Evolutionary conservation across 2,329 filamentous ascomycete genomes (phyloP), one percentile per base, ranked within the genome.

Genomic region (Neofusicoccum cordaticola): DNA sequence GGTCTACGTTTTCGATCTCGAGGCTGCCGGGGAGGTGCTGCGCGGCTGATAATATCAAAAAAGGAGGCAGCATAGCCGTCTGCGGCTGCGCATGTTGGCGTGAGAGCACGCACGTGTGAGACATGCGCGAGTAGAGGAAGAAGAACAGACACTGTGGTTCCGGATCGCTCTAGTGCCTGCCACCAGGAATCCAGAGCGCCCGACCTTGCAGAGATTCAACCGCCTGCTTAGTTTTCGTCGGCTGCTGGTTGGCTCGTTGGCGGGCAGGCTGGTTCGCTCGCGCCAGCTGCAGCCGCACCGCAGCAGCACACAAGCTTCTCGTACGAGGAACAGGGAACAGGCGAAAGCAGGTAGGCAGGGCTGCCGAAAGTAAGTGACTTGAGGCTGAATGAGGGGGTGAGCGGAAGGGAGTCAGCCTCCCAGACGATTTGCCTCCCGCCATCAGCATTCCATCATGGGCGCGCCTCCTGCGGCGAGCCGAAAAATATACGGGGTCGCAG

Each of bases 401-500:
- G 42, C 52, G 37, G 15, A 27, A 56, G 5, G 15, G n/a, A 15
- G 22, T 52, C 48, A 35, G 48, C 48, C 31, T 34, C 51, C 51
- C 22, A n/a, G 22, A 42, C 15, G 2, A 15, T 19, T 17, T 22
- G 39, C 53, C 53, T 42, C 53, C 22, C 27, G 39, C 12, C 53
- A 58, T 58, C 53, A 47, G 15, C 41, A 22, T 13, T 13, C 41
- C 42, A 57, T 57, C 39, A 44, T 44, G 39, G 56, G 22, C 42
- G 41, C 42, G 56, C 56, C 31, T 60, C 31, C 56, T 47, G 56
- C 56, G 56, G 56, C 56, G 31, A 60, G 42, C 56, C 56, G 56
- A 47, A 13, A 17, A 37, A 47, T 60, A 60, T 47, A 60, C 56
- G 42, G 42, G 56, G 56, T 60, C 31, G 56, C 56, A 60, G 42